Evolutionary conservation across 1,284 basidiomycete species (phyloP).

Genomic region (Crucibulum parvulum): DNA sequence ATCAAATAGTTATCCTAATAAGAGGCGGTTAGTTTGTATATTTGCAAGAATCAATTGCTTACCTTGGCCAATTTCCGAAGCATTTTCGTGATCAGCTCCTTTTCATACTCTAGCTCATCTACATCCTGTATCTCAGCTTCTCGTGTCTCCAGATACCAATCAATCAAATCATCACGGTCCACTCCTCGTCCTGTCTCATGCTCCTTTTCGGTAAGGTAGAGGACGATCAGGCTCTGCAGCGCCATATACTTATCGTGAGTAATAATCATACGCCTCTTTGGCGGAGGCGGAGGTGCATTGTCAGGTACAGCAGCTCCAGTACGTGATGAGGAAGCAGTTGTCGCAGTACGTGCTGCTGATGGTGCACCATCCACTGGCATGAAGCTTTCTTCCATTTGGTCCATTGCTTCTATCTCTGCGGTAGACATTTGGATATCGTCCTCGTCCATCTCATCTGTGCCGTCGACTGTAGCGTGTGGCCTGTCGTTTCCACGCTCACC

Average conservation of each 20-base stretch:
- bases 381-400: constrained; percentile 62
- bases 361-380: constrained; percentile 44
- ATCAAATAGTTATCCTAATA: constrained; percentile 86
- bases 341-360: constrained; percentile 29
- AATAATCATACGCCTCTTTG: constrained; percentile 87
- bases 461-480: constrained; percentile 28
- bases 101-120: constrained; percentile 93
- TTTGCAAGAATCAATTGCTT: constrained; percentile 22
- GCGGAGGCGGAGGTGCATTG: constrained; percentile 40
- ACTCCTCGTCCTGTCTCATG: constrained; percentile 79
- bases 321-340: constrained; percentile 46
- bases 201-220: constrained; percentile 86
- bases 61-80: constrained; percentile 92
- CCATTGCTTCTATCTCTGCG: constrained; percentile 61
- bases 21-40: constrained; percentile 6
- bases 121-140: constrained; percentile 87
- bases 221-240: constrained; percentile 88
- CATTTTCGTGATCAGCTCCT: constrained; percentile 90
- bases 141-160: constrained; percentile 95
- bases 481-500: constrained; percentile 53
- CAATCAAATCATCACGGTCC: constrained; percentile 89
- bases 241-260: constrained; percentile 95
- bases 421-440: constrained; percentile 73
- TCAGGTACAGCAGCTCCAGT: constrained; percentile 40
- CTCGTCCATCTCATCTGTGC: constrained; percentile 45